phyloP scores from a whole-genome alignment of 2,329 filamentous ascomycete genomes.

The Calonectria honghensis region DNA sequence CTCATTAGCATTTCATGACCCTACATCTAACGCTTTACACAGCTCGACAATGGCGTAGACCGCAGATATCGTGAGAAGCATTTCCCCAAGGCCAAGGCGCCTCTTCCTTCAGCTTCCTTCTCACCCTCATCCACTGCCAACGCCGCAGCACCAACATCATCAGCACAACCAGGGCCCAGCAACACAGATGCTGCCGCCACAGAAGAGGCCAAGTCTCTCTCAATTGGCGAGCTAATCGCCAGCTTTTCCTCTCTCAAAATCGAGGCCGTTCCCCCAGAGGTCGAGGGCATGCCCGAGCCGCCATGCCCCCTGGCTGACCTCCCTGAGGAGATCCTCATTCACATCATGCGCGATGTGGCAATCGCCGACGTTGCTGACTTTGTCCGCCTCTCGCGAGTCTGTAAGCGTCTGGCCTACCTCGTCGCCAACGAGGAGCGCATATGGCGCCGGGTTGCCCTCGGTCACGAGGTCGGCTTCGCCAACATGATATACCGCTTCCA shows the following conservation, averaged over 20 bases:
- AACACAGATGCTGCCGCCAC: slow-evolving; percentile 68
- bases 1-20: background rate
- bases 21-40: slow-evolving; percentile 37
- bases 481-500: slow-evolving; percentile 89
- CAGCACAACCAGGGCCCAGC: slow-evolving; percentile 20
- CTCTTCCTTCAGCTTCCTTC: slow-evolving; percentile 35
- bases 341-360: slow-evolving; percentile 85
- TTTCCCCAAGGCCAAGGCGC: slow-evolving; percentile 77
- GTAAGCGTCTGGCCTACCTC: slow-evolving; percentile 90
- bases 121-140: slow-evolving; percentile 49
- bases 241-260: slow-evolving; percentile 85
- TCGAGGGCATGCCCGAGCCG: slow-evolving; percentile 82
- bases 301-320: slow-evolving; percentile 87
- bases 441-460: slow-evolving; percentile 86
- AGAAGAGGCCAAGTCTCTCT: slow-evolving; percentile 64
- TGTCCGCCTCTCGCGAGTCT: slow-evolving; percentile 84
- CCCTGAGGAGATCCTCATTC: slow-evolving; percentile 88
- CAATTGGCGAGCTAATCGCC: slow-evolving; percentile 81
- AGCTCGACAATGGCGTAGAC: slow-evolving; percentile 91
- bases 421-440: slow-evolving; percentile 88
- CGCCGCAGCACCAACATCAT: slow-evolving; percentile 33
- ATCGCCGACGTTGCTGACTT: slow-evolving; percentile 85
- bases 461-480: slow-evolving; percentile 83
- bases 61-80: slow-evolving; percentile 93
- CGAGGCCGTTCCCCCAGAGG: slow-evolving; percentile 77